A percentile compares a stretch with the other conserved stretches of the same genome.
Evolutionary conservation across 2,329 filamentous ascomycete genomes (phyloP).

Genomic region (Xylaria sp.): DNA sequence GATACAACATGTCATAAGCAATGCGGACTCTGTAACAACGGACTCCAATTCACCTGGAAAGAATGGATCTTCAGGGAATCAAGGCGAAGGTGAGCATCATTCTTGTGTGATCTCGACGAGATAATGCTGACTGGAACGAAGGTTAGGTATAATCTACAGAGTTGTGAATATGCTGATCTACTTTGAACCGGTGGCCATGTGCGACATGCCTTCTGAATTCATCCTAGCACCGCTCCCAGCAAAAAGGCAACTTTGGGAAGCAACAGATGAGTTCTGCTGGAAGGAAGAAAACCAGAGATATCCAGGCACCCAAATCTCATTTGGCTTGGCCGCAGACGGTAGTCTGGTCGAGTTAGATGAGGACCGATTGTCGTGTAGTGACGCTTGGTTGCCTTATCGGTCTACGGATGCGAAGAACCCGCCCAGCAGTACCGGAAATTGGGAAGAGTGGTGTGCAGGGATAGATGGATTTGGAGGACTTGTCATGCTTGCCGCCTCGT

Average conservation of each 20-base stretch:
- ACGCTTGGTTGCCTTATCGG: too few relatives aligned
- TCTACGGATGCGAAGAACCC: too few relatives aligned
- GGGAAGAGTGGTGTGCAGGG: slow-evolving; percentile 38
- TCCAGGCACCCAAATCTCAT: too few relatives aligned
- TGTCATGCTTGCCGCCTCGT: slow-evolving; percentile 58
- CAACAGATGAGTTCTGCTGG: too few relatives aligned
- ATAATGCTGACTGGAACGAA: slow-evolving; percentile 41
- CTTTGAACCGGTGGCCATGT: slow-evolving; percentile 55
- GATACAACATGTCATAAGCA: slow-evolving; percentile 37
- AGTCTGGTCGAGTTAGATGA: too few relatives aligned
- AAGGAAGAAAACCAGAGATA: too few relatives aligned
- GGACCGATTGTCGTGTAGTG: too few relatives aligned
- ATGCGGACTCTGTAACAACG: slow-evolving; percentile 35
- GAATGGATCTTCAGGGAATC: slow-evolving; percentile 58
- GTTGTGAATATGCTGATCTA: slow-evolving; percentile 57
- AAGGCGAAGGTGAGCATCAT: slow-evolving; percentile 48
- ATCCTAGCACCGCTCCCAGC: too few relatives aligned
- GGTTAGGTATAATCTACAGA: slow-evolving; percentile 55
- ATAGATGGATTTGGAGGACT: slow-evolving; percentile 59
- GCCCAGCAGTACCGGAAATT: too few relatives aligned
- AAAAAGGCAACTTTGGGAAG: too few relatives aligned
- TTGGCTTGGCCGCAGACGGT: too few relatives aligned
- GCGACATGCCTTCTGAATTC: slow-evolving; percentile 34
- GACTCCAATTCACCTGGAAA: slow-evolving; percentile 50
- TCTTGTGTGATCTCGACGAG: not conserved